Base-by-base conservation (phyloP, 495 filamentous ascomycete species). In the Penicillium coffeae region DNA sequence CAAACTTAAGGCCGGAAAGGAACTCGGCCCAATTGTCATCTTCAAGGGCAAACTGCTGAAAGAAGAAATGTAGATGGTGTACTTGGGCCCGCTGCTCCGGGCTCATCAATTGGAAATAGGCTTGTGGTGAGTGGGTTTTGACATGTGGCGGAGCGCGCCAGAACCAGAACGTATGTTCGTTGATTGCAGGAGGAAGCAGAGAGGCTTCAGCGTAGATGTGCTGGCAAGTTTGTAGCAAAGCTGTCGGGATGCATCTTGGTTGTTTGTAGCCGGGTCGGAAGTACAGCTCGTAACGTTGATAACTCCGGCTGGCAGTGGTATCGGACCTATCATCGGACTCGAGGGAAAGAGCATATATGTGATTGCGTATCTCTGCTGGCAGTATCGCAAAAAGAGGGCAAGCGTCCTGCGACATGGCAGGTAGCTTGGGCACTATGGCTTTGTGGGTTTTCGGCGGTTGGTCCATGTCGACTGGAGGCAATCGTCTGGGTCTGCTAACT, bases 211-310 rank as follows among this genome's bases (percentile, higher is more conserved):
- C 14, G 42, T 54, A 57, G 22, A 53, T 50, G 21, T 50, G 45
- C 20, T 57, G 54, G 37, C 54, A 57, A 19, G 54, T 57, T 39
- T 53, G 54, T 25, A 57, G 54, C 20, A 57, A 50, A 8, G 45
- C 45, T 8, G 43, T 57, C 15, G 45, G 34, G 19, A 54, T 54
- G 25, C 46, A 45, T 16, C 42, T 57, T 1, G 54, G 54, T 35
- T 54, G 45, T 15, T 54, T 57, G 25, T 57, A 53, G 1, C 54
- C 54, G 8, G 54, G 54, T 0, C 54, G 50, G 46, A 49, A 57
- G 37, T 53, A 57, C 35, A 54, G 54, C 1, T 35, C 51, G 13
- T 57, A 45, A 38, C 22, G 50, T 9, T 27, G 42, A 21, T 57
- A 57, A 25, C 37, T 21, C 6, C 32, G 22, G 1, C 9, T 8